phyloP scores from a whole-genome alignment of 495 filamentous ascomycete species.

The Trichoderma gamsii region DNA sequence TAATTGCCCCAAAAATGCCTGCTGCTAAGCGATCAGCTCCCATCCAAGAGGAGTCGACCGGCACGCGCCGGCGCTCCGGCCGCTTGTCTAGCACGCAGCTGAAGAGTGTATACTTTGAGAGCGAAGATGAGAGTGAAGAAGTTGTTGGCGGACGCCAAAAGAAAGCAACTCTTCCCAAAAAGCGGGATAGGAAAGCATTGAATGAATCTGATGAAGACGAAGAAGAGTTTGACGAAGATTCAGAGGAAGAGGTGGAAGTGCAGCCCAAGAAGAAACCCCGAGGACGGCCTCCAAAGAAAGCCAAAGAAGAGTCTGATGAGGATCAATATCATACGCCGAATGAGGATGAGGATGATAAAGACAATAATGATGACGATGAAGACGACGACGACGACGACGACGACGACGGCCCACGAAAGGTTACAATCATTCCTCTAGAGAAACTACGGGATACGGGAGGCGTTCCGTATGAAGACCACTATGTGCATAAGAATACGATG shows the following conservation, averaged over 20 bases:
- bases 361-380: slow-evolving; percentile 18
- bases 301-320: slow-evolving; percentile 15
- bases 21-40: slow-evolving; percentile 9
- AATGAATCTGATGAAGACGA: slow-evolving; percentile 9
- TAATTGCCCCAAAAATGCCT: neutral
- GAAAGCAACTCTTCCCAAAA: neutral
- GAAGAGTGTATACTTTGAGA: slow-evolving; percentile 17
- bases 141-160: neutral
- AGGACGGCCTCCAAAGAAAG: neutral
- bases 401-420: slow-evolving; percentile 29
- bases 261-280: slow-evolving; percentile 8
- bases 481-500: slow-evolving; percentile 74
- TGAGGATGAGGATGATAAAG: slow-evolving; percentile 17
- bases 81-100: slow-evolving; percentile 15
- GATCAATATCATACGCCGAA: slow-evolving; percentile 18
- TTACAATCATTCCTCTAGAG: slow-evolving; percentile 59
- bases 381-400: slow-evolving; percentile 32
- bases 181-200: neutral
- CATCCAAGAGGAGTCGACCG: neutral
- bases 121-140: neutral
- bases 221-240: neutral
- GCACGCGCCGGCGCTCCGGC: slow-evolving; percentile 8
- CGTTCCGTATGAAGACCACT: slow-evolving; percentile 60
- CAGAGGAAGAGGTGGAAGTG: neutral
- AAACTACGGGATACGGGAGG: slow-evolving; percentile 62